Conservation (phyloP, 495 filamentous ascomycete species). For the Lepraria neglecta region DNA sequence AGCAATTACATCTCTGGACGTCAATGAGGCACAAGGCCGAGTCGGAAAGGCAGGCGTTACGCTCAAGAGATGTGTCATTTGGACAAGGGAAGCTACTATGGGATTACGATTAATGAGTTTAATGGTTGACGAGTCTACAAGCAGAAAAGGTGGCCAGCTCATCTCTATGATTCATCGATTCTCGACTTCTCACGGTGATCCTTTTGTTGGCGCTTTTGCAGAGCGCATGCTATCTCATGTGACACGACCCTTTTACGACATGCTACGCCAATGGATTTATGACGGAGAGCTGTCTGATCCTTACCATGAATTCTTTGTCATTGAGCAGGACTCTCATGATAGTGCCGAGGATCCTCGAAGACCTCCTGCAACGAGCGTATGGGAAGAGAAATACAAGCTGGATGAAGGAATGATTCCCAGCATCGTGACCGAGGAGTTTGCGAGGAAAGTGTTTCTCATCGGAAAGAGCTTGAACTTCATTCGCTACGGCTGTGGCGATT, state of each 20-base stretch:
- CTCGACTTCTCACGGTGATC: constrained; percentile 88
- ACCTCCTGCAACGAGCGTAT: constrained; percentile 79
- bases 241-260: constrained; percentile 95
- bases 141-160: constrained; percentile 84
- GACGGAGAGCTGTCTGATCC: constrained; percentile 96
- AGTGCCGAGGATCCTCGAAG: constrained; percentile 47
- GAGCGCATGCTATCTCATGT: constrained; percentile 86
- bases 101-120: constrained; percentile 88
- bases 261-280: constrained; percentile 95
- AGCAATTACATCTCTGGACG: constrained; percentile 63
- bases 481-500: constrained; percentile 86
- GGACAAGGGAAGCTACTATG: constrained; percentile 97
- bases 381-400: constrained; percentile 95
- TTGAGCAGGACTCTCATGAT: constrained; percentile 53
- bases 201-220: constrained; percentile 87
- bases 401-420: constrained; percentile 80
- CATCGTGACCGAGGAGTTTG: constrained; percentile 87
- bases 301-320: constrained; percentile 92
- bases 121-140: constrained; percentile 84
- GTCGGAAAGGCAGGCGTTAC: constrained; percentile 89
- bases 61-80: constrained; percentile 89
- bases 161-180: constrained; percentile 92
- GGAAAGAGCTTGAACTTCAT: constrained; percentile 99
- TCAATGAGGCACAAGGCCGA: constrained; percentile 54
- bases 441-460: constrained; percentile 91